A percentile compares a stretch with the other conserved stretches of the same genome.
Evolutionary conservation across 352 stramenopile species (phyloP).

Genomic region (Aphanomyces stellatus): DNA sequence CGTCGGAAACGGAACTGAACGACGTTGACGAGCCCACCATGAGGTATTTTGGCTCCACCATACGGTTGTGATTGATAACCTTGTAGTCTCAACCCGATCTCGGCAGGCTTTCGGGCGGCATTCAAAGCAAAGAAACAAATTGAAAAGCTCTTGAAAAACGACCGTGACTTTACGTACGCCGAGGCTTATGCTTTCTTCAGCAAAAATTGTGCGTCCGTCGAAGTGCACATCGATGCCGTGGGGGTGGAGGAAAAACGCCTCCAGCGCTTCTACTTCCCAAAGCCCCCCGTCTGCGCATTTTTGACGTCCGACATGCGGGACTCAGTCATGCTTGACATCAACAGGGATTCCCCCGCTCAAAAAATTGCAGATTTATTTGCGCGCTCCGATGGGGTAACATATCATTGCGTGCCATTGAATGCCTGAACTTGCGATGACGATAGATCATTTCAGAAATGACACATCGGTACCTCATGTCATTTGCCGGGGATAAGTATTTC

Average conservation of each 20-base stretch:
- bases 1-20: not conserved
- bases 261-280: constrained; percentile 16
- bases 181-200: constrained; percentile 8
- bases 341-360: not conserved
- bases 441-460: constrained; percentile 15
- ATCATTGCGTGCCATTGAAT: not conserved
- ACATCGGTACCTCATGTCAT: constrained; percentile 9
- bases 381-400: constrained; percentile 2
- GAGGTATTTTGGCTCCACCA: not conserved
- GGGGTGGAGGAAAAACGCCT: not conserved
- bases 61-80: too few species aligned
- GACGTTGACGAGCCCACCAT: not conserved
- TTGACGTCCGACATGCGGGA: constrained; percentile 14
- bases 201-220: not conserved
- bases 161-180: not conserved
- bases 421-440: not conserved
- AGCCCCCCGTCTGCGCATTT: constrained; percentile 9
- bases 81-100: too few species aligned
- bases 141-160: not conserved
- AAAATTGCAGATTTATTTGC: constrained; percentile 9
- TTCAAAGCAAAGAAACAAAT: too few species aligned
- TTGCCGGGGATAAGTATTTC: constrained; percentile 5
- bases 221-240: not conserved
- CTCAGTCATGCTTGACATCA: constrained; percentile 1
- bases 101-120: not conserved